Evolutionary conservation across 163 green algal genomes (phyloP), one percentile per base, ranked within the genome.

Genomic region (Botryococcus braunii): DNA sequence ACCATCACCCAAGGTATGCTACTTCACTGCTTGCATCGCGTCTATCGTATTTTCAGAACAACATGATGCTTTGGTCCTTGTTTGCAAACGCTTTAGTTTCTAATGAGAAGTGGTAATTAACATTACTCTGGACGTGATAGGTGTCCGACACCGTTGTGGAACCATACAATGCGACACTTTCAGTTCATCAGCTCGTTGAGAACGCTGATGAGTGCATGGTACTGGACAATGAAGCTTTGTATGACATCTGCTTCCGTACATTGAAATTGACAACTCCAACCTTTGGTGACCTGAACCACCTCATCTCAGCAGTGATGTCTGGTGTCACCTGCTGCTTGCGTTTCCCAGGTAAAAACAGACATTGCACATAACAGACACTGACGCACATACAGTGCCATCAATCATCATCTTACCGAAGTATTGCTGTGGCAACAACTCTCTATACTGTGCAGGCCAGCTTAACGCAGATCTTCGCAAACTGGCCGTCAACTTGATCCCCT

Each of bases 171-270:
- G 91, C 89, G 68, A 98, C 91, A 61, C 84, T 98, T 48, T 97
- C 92, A 25, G 88, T 97, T 3, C 92, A 98, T 79, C 92, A 98
- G 84, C 83, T 98, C 68, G 91, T 98, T 7, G 92, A 98, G 85
- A 97, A 97, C 77, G 92, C 92, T 35, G 92, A 98, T 74, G 92
- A 97, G 89, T 97, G 91, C 83, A 95, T 98, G 83, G 87, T 98
- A 32, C 81, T 95, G 27, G 56, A 64, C 56, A 64, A 64, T 23
- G 56, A 64, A 86, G 92, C 92, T 27, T 86, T 98, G 77, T 98
- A 98, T 75, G 91, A 98, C 79, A 98, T 98, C 74, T 97, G 93
- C 89, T 98, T 97, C 92, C 88, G 92, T 75, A 98, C 90, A 58
- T 80, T 98, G 59, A 98, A 98, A 88, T 85, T 98, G 47, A 83